These are phyloP conservation scores for Tirmania nivea DNA, from an alignment of 495 filamentous ascomycete genomes.

Conservation along the genomic window DNA sequence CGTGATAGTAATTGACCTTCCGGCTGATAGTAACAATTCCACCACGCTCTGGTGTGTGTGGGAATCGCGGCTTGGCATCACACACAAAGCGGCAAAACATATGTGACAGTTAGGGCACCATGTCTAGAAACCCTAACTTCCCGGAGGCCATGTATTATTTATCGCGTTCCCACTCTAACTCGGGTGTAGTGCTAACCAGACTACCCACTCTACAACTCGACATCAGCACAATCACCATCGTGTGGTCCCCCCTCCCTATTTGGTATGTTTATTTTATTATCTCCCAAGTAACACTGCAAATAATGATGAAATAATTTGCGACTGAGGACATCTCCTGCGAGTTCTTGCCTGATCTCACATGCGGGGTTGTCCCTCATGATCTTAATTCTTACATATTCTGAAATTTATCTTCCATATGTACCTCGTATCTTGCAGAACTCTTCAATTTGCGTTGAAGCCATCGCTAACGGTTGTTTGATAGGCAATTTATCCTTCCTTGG, in stretches of 20 bases:
- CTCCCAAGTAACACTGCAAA: neutral
- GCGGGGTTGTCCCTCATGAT: conserved; percentile 48
- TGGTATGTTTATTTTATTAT: too few relatives aligned
- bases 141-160: too few relatives aligned
- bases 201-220: too few relatives aligned
- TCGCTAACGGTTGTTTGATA: too few relatives aligned
- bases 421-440: too few relatives aligned
- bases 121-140: neutral
- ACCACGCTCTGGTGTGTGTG: neutral
- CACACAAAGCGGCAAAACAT: neutral
- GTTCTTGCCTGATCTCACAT: conserved; percentile 68
- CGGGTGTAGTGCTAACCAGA: too few relatives aligned
- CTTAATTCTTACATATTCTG: conserved; percentile 98
- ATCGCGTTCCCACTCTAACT: too few relatives aligned
- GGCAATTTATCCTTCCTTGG: too few relatives aligned
- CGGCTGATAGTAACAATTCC: too few relatives aligned
- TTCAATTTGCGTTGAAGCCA: too few relatives aligned
- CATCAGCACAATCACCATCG: too few relatives aligned
- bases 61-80: neutral
- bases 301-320: conserved; percentile 97
- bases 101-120: neutral
- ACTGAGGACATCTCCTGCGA: conserved; percentile 64
- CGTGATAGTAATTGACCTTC: conserved; percentile 1
- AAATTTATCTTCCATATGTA: conserved; percentile 14
- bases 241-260: too few relatives aligned